Evolutionary conservation across 225 moss, liverwort and hornwort species (phyloP).

Genomic region (Asterella californica): DNA sequence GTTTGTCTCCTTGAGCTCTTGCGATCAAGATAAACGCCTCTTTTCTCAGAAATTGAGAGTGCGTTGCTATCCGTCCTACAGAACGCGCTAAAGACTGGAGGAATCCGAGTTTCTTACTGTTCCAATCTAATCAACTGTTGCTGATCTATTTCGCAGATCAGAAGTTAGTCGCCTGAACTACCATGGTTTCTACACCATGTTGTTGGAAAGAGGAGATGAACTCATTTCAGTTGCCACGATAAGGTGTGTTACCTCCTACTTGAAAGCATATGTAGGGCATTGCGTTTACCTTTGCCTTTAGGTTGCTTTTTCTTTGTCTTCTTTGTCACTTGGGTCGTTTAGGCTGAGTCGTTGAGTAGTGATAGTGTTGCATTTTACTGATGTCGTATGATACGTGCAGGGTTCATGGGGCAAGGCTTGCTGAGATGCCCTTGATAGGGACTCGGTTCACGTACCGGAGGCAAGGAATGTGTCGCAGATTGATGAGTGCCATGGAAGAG

Average conservation of each 20-base stretch:
- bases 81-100: neutral
- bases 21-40: no score
- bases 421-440: constrained; percentile 91
- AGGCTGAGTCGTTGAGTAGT: neutral
- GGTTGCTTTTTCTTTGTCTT: neutral
- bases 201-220: constrained; percentile 88
- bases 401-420: constrained; percentile 75
- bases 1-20: no score
- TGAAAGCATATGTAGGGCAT: neutral
- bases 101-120: neutral
- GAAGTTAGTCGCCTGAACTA: constrained; percentile 77
- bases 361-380: neutral
- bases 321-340: neutral
- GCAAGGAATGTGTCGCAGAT: constrained; percentile 86
- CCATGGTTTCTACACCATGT: constrained; percentile 82
- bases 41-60: no score
- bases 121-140: neutral
- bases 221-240: constrained; percentile 90
- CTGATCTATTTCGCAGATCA: constrained; percentile 44
- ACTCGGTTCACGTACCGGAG: constrained; percentile 88
- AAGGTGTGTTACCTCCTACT: constrained; percentile 44
- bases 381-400: constrained; percentile 28
- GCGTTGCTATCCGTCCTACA: no score
- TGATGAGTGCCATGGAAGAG: constrained; percentile 84
- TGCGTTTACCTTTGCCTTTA: neutral